Evolutionary conservation across 345 rosid species (phyloP), one percentile per base, ranked within the genome.

Genomic region (Eucalyptus camaldulensis): DNA sequence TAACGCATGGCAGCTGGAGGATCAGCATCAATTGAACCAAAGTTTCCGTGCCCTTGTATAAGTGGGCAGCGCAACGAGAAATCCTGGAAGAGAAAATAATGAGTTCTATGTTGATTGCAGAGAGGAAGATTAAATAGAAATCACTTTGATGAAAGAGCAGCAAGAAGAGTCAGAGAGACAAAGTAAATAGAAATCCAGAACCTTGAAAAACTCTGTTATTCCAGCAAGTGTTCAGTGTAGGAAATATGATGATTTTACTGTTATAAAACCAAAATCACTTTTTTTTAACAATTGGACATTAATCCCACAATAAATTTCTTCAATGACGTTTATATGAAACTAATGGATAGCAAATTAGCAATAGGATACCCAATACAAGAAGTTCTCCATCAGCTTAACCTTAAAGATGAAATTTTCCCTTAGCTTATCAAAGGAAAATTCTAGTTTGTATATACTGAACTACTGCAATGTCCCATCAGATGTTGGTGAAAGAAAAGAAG

Each of bases 1-100:
- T 97, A 97, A 44, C 99, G 98, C 99, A 97, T 97, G 87, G 99
- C 99, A 54, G 99, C 99, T 88, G 99, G 91, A 93, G 99, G 99
- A 92, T 97, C 99, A 53, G 98, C 99, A 91, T 97, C 99, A 62
- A 97, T 86, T 8, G 99, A 96, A 89, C 99, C 99, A 90, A 97
- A 97, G 92, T 97, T 97, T 45, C 99, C 99, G 92, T 97, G 99
- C 49, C 99, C 99, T 91, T 93, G 96, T 58, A 97, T 94, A 86
- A 97, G 98, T 3, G 99, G 98, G 89, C 93, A 93, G 88, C 99
- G 94, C 93, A 97, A 93, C 7, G 99, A 96, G 91, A 96, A 97
- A 91, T 93, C 96, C 99, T 97, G 92, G 17, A 92, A 49, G n/a
- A 88, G 50, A 86, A 27, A 76, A 21, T 76, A 76, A 76, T 40